Base-by-base conservation (phyloP, 805 yeast genomes). In the Wickerhamiella australiensis region DNA sequence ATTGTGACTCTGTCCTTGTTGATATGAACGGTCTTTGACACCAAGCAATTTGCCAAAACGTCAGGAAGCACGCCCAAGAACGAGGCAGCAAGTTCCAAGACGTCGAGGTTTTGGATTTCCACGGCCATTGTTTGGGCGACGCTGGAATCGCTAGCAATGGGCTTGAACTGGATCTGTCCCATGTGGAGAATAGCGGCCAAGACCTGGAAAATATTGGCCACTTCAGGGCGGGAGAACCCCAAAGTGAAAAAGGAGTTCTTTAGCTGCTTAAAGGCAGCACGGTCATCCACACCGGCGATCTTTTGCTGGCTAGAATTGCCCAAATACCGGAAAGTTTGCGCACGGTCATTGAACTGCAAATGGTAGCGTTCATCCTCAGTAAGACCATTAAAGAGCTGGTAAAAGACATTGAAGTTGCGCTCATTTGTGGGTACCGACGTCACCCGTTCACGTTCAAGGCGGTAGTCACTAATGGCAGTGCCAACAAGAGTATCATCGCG, bases 331-430 rank as follows among this genome's bases (percentile, higher is more conserved):
- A 64, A 68, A 25, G 67, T 64, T 49, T 69, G 68, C 20, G 59
- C 52, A 29, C 65, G 61, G 23, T 65, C 62, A 31, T 60, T 61
- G 29, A 77, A 64, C 5, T 68, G 71, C 45, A 75, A 66, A 29
- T 68, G 68, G 5, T 61, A 58, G 18, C 75, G 63, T 42, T 69
- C 70, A 6, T 65, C 57, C 11, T 62, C 59, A n/a, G 70, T 65
- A 46, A 68, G 66, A 1, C 81, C 81, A 50, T 71, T 70, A 17
- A 77, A 62, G 48, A 78, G 69, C 56, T 75, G 77, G 60, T 77
- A 77, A 55, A 77, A 77, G 2, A 76, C 72, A 55, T 77, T 80
- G 61, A 74, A 77, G 61, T 78, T 77, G 47, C 82, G 66, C 62
- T 77, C 82, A 29, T 70, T 66, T 4, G 66, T 59, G 33, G 75